A percentile compares a stretch with the other conserved stretches of the same genome.
Conservation (phyloP, 192 early-diverging fungal genomes). For the Gryganskiella cystojenkinii region DNA sequence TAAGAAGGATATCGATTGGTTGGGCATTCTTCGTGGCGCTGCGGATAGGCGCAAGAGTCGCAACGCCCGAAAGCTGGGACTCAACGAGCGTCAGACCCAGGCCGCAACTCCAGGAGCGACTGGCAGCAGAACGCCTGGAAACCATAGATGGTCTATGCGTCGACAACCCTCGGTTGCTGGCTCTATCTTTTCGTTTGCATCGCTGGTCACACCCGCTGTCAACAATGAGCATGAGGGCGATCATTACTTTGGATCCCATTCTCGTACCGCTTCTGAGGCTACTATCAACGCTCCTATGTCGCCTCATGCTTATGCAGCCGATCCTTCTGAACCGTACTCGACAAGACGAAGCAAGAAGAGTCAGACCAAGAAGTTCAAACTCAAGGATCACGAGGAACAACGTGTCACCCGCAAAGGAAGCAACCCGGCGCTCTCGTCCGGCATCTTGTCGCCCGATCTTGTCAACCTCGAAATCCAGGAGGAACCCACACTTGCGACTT, state of each 20-base stretch:
- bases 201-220: conserved; percentile 13
- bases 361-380: conserved; percentile 40
- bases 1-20: conserved; percentile 62
- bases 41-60: conserved; percentile 18
- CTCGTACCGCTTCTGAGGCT: conserved; percentile 1
- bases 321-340: conserved; percentile 25
- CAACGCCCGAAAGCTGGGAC: conserved; percentile 39
- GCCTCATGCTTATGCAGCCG: conserved; percentile 15
- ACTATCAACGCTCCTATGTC: conserved; percentile 2
- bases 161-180: conserved; percentile 8
- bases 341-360: conserved; percentile 27
- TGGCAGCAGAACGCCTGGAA: conserved; percentile 44
- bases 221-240: conserved; percentile 16
- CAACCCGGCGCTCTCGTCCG: neutral
- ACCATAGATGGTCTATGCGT: conserved; percentile 28
- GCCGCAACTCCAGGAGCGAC: conserved; percentile 50
- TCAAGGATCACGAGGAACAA: conserved; percentile 55
- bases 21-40: conserved; percentile 52
- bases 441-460: conserved; percentile 9
- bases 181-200: conserved; percentile 9
- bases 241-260: conserved; percentile 28
- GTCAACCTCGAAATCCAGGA: conserved; percentile 10
- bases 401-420: conserved; percentile 13
- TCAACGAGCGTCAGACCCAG: conserved; percentile 56
- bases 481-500: neutral